Base-by-base conservation (phyloP, 345 rosid genomes). In the Eucalyptus regnans region DNA sequence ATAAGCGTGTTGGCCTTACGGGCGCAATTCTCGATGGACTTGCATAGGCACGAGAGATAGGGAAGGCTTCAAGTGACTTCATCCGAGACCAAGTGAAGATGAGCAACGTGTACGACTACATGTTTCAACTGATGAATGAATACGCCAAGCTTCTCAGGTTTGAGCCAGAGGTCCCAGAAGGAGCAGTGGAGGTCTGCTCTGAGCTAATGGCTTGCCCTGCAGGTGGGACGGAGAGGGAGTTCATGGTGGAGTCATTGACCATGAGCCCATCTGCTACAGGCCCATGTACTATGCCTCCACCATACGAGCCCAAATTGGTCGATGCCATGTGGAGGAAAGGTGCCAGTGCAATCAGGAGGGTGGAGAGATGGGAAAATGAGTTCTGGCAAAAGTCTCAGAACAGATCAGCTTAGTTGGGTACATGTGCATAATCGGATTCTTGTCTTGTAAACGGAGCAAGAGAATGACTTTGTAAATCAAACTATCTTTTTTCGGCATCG, bases 71-170 rank as follows among this genome's bases (percentile, higher is more conserved):
- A 29, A 94, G 96, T 86, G 90, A 90, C 16, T 95, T 96, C 91
- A 91, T 94, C 88, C 91, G 90, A 66, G 93, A 94, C 86, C 94
- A 94, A 46, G 46, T 95, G 88, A 95, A 93, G 90, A 96, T 95
- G 96, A 95, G 96, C 18, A 86, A 92, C 86, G 95, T 95, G 29
- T 95, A 95, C 54, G 98, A 94, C 86, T 96, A 96, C 92, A 95
- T 96, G 98, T 95, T 92, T 88, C 99, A 95, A 90, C 87, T 94
- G 89, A 89, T 96, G 89, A 95, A 90, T 50, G 96, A 95, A 92
- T 96, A 95, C 90, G 94, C 95, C 8, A 95, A 95, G 92, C 94
- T 95, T 43, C 87, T 95, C 54, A 93, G 88, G 64, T 95, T 87
- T 88, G 90, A 93, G 92, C 94, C 95, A 25, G 89, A 66, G 60